Base-by-base conservation (phyloP, 1,284 basidiomycete genomes). In the Ceratobasidium papillatum region DNA sequence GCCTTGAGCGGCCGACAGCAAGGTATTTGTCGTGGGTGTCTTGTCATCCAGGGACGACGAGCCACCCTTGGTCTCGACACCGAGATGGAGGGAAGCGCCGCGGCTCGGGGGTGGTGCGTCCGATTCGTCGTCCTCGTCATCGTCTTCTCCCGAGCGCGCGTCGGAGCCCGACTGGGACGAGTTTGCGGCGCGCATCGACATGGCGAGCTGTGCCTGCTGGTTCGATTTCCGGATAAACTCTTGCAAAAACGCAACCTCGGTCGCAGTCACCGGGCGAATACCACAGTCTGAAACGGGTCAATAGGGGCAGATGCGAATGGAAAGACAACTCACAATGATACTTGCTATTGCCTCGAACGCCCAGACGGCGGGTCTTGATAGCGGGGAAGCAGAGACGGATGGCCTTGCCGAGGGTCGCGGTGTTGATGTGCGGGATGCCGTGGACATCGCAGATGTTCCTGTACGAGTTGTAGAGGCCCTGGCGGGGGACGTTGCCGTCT, bases 381-480 rank as follows among this genome's bases (percentile, higher is more conserved):
- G 92, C 93, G 58, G 94, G 94, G 84, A 95, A 98, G 82, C 94
- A 95, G 74, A 93, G 88, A 77, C 94, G 87, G 79, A 98, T 95
- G 64, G 94, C 94, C 84, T 98, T 97, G 77, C 95, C 95, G 79
- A 97, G 87, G 3, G 94, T 95, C 76, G 95, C 95, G 52, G 95
- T 94, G 85, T 96, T 97, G 85, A 96, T 94, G 80, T 95, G 93
- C 76, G 93, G 93, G 78, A 95, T 94, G 66, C 91, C 90, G 83
- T 95, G 94, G 82, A 93, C 90, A 83, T 94, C 92, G 83, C 94
- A 96, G 74, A 95, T 90, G 76, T 93, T 87, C 77, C 95, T 89
- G 84, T 96, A 97, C 51, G 94, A 95, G 80, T 94, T 94, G 83
- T 96, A 97, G 71, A 97, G 87, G 65, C 93, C 89, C 83, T 96